A percentile compares a stretch with the other conserved stretches of the same genome.
These are phyloP conservation scores for Microbotryum lychnidis-dioicae DNA, from an alignment of 1,284 basidiomycete species.

Conservation along the genomic window DNA sequence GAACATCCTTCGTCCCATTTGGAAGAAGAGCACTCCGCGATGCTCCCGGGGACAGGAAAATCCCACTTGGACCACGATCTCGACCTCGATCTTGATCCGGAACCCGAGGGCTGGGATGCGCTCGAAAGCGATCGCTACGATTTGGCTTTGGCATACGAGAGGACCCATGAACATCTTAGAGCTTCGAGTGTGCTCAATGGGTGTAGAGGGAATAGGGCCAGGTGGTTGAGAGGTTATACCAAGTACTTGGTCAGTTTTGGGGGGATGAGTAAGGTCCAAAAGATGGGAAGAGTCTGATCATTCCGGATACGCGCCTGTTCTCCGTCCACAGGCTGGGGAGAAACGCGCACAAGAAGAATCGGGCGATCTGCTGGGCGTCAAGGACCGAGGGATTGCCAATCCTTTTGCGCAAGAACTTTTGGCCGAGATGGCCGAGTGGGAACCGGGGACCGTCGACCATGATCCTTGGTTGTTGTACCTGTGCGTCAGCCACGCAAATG, in stretches of 20 bases:
- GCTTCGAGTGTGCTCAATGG: slow-evolving; percentile 57
- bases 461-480: slow-evolving; percentile 84
- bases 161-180: slow-evolving; percentile 69
- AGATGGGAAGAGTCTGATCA: neutral
- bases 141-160: slow-evolving; percentile 66
- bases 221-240: slow-evolving; percentile 71
- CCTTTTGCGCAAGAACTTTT: slow-evolving; percentile 52
- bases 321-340: slow-evolving; percentile 30
- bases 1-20: neutral
- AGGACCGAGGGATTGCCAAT: slow-evolving; percentile 17
- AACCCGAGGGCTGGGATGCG: slow-evolving; percentile 25
- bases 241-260: slow-evolving; percentile 63
- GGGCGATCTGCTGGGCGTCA: slow-evolving; percentile 28
- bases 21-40: neutral
- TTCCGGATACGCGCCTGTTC: neutral
- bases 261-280: slow-evolving; percentile 17
- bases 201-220: slow-evolving; percentile 60
- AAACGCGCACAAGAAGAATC: slow-evolving; percentile 31
- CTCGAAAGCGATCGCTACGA: slow-evolving; percentile 49
- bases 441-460: slow-evolving; percentile 37
- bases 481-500: slow-evolving; percentile 45
- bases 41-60: neutral
- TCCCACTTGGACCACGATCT: neutral
- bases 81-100: neutral
- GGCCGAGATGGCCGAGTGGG: slow-evolving; percentile 48